A percentile compares a stretch with the other conserved stretches of the same genome.
Evolutionary conservation across 495 filamentous ascomycete genomes (phyloP).

Genomic region (Penicillium macrosclerotiorum): DNA sequence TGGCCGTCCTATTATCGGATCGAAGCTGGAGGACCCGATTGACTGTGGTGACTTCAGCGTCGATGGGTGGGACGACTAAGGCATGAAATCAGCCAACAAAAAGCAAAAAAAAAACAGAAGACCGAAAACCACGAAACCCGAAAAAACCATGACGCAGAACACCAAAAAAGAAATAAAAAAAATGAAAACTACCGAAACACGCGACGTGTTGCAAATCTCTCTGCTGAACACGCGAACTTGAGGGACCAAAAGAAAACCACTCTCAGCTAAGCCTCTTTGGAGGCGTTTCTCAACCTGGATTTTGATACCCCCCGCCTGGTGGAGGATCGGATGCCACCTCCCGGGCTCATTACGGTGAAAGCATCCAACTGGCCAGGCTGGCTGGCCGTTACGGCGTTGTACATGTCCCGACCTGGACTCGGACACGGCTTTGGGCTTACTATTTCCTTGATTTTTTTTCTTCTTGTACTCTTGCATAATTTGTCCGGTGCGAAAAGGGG

Average conservation of each 20-base stretch:
- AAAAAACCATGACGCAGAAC: no score
- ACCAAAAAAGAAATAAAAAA: constrained; percentile 16
- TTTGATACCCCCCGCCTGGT: constrained; percentile 31
- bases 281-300: constrained; percentile 1
- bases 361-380: constrained; percentile 23
- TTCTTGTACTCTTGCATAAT: constrained; percentile 28
- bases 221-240: constrained; percentile 1
- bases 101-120: constrained; percentile 16
- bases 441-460: constrained; percentile 9
- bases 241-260: constrained; percentile 1
- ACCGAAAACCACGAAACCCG: no score
- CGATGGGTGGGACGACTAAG: constrained; percentile 37
- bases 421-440: constrained; percentile 19
- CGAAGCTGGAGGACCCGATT: constrained; percentile 40
- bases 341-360: constrained; percentile 13
- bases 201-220: constrained; percentile 2
- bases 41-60: constrained; percentile 37
- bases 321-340: constrained; percentile 19
- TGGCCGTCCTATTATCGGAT: constrained; percentile 41
- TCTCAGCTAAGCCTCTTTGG: neutral
- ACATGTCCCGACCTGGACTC: constrained; percentile 24
- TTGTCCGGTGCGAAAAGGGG: constrained; percentile 21
- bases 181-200: constrained; percentile 10
- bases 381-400: constrained; percentile 38
- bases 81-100: neutral